A percentile compares a stretch with the other conserved stretches of the same genome.
phyloP scores from a whole-genome alignment of 1,284 basidiomycete species.

The Ganoderma meredithae region DNA sequence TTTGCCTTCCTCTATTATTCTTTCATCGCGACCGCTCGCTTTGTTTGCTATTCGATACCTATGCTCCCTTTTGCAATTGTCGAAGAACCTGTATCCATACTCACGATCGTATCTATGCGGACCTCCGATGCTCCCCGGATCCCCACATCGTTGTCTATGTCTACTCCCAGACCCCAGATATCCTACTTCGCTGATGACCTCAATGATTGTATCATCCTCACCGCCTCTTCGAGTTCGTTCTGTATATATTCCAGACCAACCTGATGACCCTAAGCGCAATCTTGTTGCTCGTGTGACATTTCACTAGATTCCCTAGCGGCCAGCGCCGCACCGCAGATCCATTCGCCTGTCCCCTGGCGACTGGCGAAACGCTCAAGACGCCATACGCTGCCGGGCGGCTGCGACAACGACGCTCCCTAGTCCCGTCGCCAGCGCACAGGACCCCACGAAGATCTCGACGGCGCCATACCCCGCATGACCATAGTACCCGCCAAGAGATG shows the following conservation, averaged over 20 bases:
- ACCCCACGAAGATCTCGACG: slow-evolving; percentile 41
- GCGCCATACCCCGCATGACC: slow-evolving; percentile 37
- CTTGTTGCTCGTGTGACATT: neutral
- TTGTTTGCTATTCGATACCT: neutral
- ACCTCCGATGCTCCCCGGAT: neutral
- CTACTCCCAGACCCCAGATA: neutral
- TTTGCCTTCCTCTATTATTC: neutral
- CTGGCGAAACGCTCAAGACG: neutral
- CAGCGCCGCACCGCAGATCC: neutral
- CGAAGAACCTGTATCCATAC: neutral
- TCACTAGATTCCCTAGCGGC: neutral
- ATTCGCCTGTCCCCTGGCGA: neutral
- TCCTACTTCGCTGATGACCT: neutral
- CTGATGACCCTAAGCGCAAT: neutral
- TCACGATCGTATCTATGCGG: slow-evolving; percentile 16
- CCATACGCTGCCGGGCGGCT: slow-evolving; percentile 19
- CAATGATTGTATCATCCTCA: neutral
- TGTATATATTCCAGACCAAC: neutral
- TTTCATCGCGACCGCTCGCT: neutral
- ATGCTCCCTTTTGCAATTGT: neutral
- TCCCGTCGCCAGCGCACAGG: slow-evolving; percentile 35
- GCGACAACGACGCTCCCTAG: slow-evolving; percentile 35
- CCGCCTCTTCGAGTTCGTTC: neutral
- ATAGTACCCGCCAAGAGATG: slow-evolving; percentile 25
- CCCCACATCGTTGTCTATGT: neutral